Percentiles rank a stretch among this genome's conserved stretches.
Conservation (phyloP, 192 early-diverging fungal genomes). For the Linnemannia exigua region DNA sequence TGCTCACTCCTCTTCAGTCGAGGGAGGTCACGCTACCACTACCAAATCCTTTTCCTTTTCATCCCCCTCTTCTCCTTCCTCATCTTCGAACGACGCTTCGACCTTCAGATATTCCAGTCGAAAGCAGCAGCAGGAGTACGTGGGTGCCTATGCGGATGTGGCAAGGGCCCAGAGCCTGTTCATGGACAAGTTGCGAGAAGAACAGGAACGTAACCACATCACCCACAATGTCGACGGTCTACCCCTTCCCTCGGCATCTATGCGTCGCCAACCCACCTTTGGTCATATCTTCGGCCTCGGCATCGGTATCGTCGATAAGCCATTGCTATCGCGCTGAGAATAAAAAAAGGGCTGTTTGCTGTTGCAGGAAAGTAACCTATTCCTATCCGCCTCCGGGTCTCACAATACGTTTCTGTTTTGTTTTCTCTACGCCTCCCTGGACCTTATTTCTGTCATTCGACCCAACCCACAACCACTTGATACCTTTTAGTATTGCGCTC, state of each 20-base stretch:
- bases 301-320: slow-evolving; percentile 24
- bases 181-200: slow-evolving; percentile 31
- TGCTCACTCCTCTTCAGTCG: neutral
- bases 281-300: slow-evolving; percentile 22
- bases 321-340: slow-evolving; percentile 7
- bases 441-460: too few relatives aligned
- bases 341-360: too few relatives aligned
- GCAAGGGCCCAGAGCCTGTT: slow-evolving; percentile 11
- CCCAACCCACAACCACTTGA: too few relatives aligned
- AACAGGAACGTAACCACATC: slow-evolving; percentile 24
- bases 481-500: too few relatives aligned
- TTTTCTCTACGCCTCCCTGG: too few relatives aligned
- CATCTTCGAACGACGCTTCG: neutral
- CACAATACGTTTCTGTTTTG: neutral
- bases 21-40: neutral
- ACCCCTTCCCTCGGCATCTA: slow-evolving; percentile 12
- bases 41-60: neutral
- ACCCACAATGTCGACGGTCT: slow-evolving; percentile 20
- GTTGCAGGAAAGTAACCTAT: too few relatives aligned
- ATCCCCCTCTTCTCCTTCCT: neutral
- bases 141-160: slow-evolving; percentile 21
- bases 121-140: slow-evolving; percentile 7
- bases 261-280: slow-evolving; percentile 18
- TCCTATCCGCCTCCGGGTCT: neutral
- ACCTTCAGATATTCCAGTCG: slow-evolving; percentile 18